These are phyloP conservation scores for Pichia heedii DNA, from an alignment of 805 yeast species.

Conservation along the genomic window DNA sequence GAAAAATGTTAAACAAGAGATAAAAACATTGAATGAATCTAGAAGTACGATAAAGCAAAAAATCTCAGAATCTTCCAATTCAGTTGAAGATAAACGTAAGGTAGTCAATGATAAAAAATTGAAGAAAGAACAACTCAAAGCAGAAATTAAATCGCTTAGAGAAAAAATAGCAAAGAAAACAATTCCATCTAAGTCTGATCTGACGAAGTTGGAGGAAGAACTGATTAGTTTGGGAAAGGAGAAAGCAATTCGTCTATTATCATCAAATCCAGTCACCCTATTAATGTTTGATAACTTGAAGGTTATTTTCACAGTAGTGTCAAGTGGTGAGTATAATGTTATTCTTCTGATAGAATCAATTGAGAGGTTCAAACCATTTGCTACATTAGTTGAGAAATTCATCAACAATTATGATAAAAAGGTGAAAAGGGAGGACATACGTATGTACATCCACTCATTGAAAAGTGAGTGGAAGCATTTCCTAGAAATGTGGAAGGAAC, in stretches of 20 bases:
- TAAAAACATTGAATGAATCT: background rate
- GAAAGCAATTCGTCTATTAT: slow-evolving; percentile 9
- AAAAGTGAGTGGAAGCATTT: slow-evolving; percentile 4
- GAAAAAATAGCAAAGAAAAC: background rate
- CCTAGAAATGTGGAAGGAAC: slow-evolving; percentile 7
- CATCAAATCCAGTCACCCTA: background rate
- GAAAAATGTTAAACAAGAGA: background rate
- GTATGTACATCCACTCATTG: slow-evolving; percentile 1
- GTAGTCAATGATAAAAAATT: slow-evolving; percentile 1
- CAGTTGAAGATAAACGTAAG: background rate
- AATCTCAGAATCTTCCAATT: background rate
- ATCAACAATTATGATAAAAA: background rate
- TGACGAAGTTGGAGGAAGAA: slow-evolving; percentile 6
- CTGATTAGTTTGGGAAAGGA: slow-evolving; percentile 11
- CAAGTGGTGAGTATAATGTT: background rate
- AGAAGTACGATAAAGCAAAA: background rate
- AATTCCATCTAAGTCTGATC: slow-evolving; percentile 15
- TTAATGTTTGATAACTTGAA: background rate
- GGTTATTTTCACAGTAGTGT: background rate
- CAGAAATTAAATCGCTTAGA: slow-evolving; percentile 5
- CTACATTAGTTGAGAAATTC: background rate
- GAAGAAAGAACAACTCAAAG: background rate
- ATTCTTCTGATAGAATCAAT: background rate
- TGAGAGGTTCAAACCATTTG: slow-evolving; percentile 4
- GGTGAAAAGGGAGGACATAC: background rate